These are phyloP conservation scores for Pichia eremophila DNA, from an alignment of 805 yeast genomes.

Conservation along the genomic window DNA sequence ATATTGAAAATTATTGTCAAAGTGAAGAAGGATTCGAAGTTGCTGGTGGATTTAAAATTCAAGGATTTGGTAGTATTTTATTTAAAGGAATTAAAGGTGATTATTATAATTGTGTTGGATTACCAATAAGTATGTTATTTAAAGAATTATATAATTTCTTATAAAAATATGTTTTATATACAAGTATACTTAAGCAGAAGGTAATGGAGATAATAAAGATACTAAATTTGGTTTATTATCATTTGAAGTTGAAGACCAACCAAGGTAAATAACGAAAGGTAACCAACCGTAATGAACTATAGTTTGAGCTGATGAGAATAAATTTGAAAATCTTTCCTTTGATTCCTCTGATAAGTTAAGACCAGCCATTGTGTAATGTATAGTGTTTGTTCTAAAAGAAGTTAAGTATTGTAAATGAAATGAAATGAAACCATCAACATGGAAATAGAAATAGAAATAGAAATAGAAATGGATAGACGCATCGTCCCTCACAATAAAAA, in stretches of 20 bases:
- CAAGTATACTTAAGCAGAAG: slow-evolving; percentile 45
- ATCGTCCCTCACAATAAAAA: too few relatives aligned
- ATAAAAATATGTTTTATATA: neutral
- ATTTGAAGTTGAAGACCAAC: slow-evolving; percentile 71
- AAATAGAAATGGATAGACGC: too few relatives aligned
- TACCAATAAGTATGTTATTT: slow-evolving; percentile 60
- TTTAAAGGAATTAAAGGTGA: slow-evolving; percentile 67
- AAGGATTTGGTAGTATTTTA: slow-evolving; percentile 60
- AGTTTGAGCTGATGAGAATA: slow-evolving; percentile 75
- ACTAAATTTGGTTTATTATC: slow-evolving; percentile 78
- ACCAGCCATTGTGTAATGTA: slow-evolving; percentile 29
- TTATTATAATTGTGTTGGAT: slow-evolving; percentile 76
- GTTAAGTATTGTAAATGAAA: too few relatives aligned
- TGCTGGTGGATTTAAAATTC: slow-evolving; percentile 90
- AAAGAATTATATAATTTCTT: slow-evolving; percentile 13
- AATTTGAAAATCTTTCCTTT: slow-evolving; percentile 77
- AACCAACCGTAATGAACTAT: slow-evolving; percentile 95
- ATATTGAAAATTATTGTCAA: slow-evolving; percentile 52
- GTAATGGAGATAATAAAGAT: slow-evolving; percentile 69
- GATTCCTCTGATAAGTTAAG: slow-evolving; percentile 38
- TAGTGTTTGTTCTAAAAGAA: too few relatives aligned
- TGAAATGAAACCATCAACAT: too few relatives aligned
- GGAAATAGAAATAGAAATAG: too few relatives aligned
- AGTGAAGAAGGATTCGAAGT: slow-evolving; percentile 69
- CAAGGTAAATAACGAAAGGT: slow-evolving; percentile 88